Percentiles rank a stretch among this genome's conserved stretches.
Conservation (phyloP, 805 yeast species). For the Suhomyces sp. region DNA sequence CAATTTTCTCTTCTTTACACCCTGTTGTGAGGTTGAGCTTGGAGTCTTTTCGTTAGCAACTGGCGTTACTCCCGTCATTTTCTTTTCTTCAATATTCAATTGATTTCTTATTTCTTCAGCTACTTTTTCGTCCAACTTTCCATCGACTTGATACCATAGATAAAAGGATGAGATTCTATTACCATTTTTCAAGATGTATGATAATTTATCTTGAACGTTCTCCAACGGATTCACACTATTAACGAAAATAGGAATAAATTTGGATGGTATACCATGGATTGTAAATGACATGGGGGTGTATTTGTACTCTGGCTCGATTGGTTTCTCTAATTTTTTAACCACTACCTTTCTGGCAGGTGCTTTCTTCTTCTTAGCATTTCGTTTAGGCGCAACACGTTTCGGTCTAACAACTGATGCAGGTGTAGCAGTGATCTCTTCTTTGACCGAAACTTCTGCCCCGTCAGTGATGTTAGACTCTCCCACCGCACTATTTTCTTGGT, state of each 20-base stretch:
- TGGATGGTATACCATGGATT: conserved; percentile 61
- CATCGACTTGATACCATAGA: conserved; percentile 84
- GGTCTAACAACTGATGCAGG: too few species aligned
- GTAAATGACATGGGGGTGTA: conserved; percentile 67
- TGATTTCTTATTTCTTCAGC: conserved; percentile 65
- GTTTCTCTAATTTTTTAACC: conserved; percentile 27
- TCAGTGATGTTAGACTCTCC: background rate
- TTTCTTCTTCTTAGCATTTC: conserved; percentile 12
- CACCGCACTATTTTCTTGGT: background rate
- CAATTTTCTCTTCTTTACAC: conserved; percentile 34
- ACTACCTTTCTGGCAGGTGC: conserved; percentile 13
- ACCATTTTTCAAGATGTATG: conserved; percentile 57
- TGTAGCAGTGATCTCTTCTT: conserved; percentile 1
- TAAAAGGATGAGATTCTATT: conserved; percentile 58
- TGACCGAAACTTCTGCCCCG: background rate
- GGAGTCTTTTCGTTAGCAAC: conserved; percentile 13
- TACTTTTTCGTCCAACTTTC: conserved; percentile 62
- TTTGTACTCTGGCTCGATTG: conserved; percentile 44
- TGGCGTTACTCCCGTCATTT: conserved; percentile 35
- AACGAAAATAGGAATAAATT: conserved; percentile 60
- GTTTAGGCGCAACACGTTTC: conserved; percentile 10
- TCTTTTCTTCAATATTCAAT: conserved; percentile 53
- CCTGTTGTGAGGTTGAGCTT: too few species aligned
- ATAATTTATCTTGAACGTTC: conserved; percentile 62
- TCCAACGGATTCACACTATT: conserved; percentile 63